A percentile compares a stretch with the other conserved stretches of the same genome.
Evolutionary conservation across 1,284 basidiomycete genomes (phyloP).

Genomic region (Cryptococcus amylolentus): DNA sequence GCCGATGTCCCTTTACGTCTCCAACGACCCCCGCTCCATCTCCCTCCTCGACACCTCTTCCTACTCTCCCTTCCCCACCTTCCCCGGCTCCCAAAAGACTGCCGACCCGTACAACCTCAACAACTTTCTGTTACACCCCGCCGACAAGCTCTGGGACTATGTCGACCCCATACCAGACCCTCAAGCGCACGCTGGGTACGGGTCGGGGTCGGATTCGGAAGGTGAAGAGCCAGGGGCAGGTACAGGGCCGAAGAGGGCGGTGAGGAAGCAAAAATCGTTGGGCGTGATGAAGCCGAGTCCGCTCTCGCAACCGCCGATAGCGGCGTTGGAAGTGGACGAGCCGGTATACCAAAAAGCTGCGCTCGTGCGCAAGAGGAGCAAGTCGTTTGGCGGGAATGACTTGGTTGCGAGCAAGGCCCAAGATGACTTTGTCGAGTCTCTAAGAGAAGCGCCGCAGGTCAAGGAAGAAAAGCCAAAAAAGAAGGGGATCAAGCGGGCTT

Average conservation of each 20-base stretch:
- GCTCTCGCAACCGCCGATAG: constrained; percentile 26
- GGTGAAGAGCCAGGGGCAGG: not conserved
- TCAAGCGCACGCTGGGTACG: not conserved
- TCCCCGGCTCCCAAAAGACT: constrained; percentile 19
- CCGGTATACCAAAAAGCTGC: not conserved
- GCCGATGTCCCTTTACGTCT: constrained; percentile 25
- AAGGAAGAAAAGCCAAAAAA: constrained; percentile 9
- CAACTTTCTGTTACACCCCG: constrained; percentile 38
- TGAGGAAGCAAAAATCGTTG: constrained; percentile 4
- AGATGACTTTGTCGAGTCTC: constrained; percentile 4
- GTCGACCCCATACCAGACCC: constrained; percentile 22
- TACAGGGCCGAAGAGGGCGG: not conserved
- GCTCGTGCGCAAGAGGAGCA: constrained; percentile 2
- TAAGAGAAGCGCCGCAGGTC: constrained; percentile 4
- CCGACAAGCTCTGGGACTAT: constrained; percentile 37
- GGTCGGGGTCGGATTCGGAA: not conserved
- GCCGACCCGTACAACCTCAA: constrained; percentile 42
- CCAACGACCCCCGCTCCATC: constrained; percentile 17
- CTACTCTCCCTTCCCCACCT: constrained; percentile 43
- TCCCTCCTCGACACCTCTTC: constrained; percentile 26
- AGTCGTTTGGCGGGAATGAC: constrained; percentile 6
- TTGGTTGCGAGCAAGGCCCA: constrained; percentile 2
- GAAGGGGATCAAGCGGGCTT: constrained; percentile 15
- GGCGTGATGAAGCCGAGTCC: constrained; percentile 18
- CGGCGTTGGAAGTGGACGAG: constrained; percentile 10